Conservation (phyloP, 495 filamentous ascomycete species). For the Penicillium daleae region DNA sequence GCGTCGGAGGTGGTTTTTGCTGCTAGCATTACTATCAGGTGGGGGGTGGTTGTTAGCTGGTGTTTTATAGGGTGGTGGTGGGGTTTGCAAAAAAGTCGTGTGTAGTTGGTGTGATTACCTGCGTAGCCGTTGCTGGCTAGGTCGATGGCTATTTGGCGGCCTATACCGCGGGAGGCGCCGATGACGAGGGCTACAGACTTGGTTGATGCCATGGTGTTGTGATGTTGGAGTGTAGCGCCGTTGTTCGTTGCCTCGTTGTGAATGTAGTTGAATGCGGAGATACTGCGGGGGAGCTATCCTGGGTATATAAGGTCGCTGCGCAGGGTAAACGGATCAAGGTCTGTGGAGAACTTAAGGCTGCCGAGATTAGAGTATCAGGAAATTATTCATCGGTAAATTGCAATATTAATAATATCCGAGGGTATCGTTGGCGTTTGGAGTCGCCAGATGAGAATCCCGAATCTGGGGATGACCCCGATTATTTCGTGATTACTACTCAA, state of each 20-base stretch:
- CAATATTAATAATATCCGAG: neutral
- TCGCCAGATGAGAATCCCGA: neutral
- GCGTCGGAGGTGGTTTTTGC: slow-evolving; percentile 79
- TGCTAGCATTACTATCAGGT: slow-evolving; percentile 72
- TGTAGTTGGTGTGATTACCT: slow-evolving; percentile 46
- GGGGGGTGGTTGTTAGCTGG: neutral
- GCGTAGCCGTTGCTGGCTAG: slow-evolving; percentile 71
- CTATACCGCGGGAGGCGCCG: slow-evolving; percentile 78
- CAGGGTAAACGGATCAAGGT: neutral
- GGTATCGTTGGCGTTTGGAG: neutral
- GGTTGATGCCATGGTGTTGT: slow-evolving; percentile 20
- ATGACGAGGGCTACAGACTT: slow-evolving; percentile 68
- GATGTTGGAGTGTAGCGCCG: neutral
- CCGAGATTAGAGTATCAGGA: slow-evolving; percentile 18
- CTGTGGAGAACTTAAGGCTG: neutral
- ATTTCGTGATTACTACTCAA: slow-evolving; percentile 29
- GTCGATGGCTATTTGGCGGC: slow-evolving; percentile 76
- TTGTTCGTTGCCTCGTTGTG: neutral
- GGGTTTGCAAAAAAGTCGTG: too few species aligned
- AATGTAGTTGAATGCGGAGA: neutral
- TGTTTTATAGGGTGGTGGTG: slow-evolving; percentile 10
- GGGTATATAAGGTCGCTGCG: neutral
- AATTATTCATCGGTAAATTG: slow-evolving; percentile 3
- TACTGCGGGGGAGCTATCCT: neutral
- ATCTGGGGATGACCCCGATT: slow-evolving; percentile 7